phyloP scores from a whole-genome alignment of 352 stramenopile species.

The Globisporangium ultimum region DNA sequence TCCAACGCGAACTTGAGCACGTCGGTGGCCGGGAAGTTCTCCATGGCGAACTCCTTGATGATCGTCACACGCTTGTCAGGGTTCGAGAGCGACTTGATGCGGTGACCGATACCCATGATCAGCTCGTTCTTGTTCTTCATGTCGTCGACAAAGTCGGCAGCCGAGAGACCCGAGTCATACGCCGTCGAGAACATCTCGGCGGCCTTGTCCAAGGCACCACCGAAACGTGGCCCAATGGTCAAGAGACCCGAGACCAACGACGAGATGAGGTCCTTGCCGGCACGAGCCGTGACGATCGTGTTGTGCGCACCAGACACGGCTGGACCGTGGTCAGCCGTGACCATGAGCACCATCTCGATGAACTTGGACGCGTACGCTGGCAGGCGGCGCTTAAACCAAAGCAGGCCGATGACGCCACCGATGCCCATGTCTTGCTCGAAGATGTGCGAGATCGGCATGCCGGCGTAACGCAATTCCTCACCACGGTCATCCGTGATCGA shows the following conservation, averaged over 20 bases:
- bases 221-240: conserved; percentile 96
- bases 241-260: conserved; percentile 94
- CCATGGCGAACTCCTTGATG: conserved; percentile 94
- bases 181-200: conserved; percentile 92
- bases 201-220: conserved; percentile 93
- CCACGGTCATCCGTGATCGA: conserved; percentile 97
- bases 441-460: conserved; percentile 95
- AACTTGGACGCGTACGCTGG: conserved; percentile 92
- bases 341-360: conserved; percentile 98
- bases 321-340: conserved; percentile 95
- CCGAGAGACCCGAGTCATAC: conserved; percentile 86
- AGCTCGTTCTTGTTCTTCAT: conserved; percentile 95
- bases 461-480: conserved; percentile 94
- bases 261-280: conserved; percentile 96
- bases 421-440: conserved; percentile 94
- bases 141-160: conserved; percentile 91
- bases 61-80: conserved; percentile 96
- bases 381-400: conserved; percentile 95
- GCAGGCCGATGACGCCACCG: conserved; percentile 91
- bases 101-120: conserved; percentile 97
- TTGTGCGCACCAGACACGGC: conserved; percentile 96
- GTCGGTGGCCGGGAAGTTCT: conserved; percentile 92
- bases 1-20: conserved; percentile 95
- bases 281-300: conserved; percentile 93
- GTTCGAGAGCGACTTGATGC: conserved; percentile 95